Base-by-base conservation (phyloP, 2,329 filamentous ascomycete genomes). In the Epichloe glyceriae region DNA sequence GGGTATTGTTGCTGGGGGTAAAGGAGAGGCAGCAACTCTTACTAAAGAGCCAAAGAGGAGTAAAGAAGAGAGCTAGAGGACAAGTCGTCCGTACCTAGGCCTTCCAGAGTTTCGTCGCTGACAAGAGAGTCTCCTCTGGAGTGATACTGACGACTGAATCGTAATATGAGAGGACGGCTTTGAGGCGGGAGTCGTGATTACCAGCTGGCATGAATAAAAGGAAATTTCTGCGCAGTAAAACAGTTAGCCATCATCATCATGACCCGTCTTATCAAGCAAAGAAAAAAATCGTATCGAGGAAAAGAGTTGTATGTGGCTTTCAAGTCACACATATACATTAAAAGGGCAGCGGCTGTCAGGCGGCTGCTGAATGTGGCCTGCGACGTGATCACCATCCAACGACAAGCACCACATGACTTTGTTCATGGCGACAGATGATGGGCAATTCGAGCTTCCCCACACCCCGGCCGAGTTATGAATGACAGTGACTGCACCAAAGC, bases 51-150 rank as follows among this genome's bases (percentile, higher is more conserved):
- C 85, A 75, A 90, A 86, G 61, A 89, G 74, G 78, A 75, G 68
- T 80, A 76, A 67, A 84, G 72, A 79, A 89, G 78, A 71, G 80
- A 62, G 54, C 51, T 53, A 57, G 63, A 62, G 58, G 63, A 64
- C 55, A 54, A 82, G 69, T 71, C 73, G 67, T 75, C 76, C 80
- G 78, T 96, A 95, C 91, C 91, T 90, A 95, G 75, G 72, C 90
- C 87, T 76, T 95, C 81, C 63, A 95, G 79, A 65, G 84, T 85
- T 66, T 95, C 88, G 72, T 95, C 90, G 73, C 84, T 88, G 61
- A 97, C 83, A 61, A 87, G 78, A 59, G 93, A 93, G 72, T 97
- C 93, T 67, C 93, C 75, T 98, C 93, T 54, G 88, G 76, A 62
- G 88, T 95, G 65, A 98, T 76, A 67, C 86, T 89, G 64, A 94